These are phyloP conservation scores for Lichtheimia ramosa DNA, from an alignment of 371 early-diverging fungal genomes.

Conservation along the genomic window DNA sequence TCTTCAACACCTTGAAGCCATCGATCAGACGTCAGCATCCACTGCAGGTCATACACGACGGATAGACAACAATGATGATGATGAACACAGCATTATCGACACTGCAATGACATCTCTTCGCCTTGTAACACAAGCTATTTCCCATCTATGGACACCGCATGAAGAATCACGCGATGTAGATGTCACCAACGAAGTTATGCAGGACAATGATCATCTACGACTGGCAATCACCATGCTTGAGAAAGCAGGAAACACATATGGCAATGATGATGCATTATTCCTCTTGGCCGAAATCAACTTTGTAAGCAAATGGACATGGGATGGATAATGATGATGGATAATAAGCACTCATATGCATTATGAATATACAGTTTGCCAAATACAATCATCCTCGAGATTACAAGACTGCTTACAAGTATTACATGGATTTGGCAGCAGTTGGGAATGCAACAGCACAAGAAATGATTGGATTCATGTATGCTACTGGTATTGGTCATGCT, in stretches of 20 bases:
- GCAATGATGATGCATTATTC: slow-evolving; percentile 47
- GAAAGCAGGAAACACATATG: slow-evolving; percentile 33
- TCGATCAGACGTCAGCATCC: slow-evolving; percentile 9
- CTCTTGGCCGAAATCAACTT: slow-evolving; percentile 58
- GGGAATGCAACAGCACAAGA: slow-evolving; percentile 90
- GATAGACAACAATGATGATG: background rate
- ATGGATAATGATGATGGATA: background rate
- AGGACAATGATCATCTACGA: slow-evolving; percentile 11
- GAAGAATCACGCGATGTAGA: background rate
- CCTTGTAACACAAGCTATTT: background rate
- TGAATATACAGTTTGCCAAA: slow-evolving; percentile 46
- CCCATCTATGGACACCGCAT: background rate
- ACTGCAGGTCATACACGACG: background rate
- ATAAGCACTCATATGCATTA: too few species aligned
- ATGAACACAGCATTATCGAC: slow-evolving; percentile 4
- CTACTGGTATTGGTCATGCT: slow-evolving; percentile 82
- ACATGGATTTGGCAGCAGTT: slow-evolving; percentile 52
- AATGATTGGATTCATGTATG: slow-evolving; percentile 85
- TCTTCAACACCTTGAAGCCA: slow-evolving; percentile 22
- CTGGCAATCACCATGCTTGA: slow-evolving; percentile 30
- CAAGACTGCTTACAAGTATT: slow-evolving; percentile 59
- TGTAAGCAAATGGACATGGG: slow-evolving; percentile 32
- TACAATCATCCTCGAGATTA: slow-evolving; percentile 60
- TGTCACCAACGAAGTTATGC: background rate
- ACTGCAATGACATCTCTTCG: slow-evolving; percentile 1